These are phyloP conservation scores for Fragaria iinumae DNA, from an alignment of 306 rosid species.

Conservation along the genomic window DNA sequence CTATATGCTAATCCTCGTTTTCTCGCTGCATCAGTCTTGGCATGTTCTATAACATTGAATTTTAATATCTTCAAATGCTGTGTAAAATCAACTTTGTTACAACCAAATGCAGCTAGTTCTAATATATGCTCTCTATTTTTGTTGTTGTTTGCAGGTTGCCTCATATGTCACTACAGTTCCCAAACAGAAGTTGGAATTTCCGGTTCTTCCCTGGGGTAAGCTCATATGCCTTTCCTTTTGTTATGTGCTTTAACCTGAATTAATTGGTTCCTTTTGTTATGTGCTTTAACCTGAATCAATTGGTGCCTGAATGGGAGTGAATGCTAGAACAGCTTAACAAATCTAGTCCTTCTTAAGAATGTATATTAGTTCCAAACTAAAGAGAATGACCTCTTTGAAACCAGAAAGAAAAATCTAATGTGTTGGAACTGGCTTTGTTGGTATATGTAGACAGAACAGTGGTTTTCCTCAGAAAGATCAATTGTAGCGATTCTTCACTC, in stretches of 20 bases:
- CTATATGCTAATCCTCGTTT: slow-evolving; percentile 51
- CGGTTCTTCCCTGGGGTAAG: slow-evolving; percentile 89
- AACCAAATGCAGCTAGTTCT: not conserved
- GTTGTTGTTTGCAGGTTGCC: slow-evolving; percentile 49
- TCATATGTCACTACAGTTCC: slow-evolving; percentile 77
- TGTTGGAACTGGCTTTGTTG: not conserved
- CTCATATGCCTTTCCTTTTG: slow-evolving; percentile 12
- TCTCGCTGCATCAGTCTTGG: slow-evolving; percentile 85
- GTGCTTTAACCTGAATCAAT: slow-evolving; percentile 1
- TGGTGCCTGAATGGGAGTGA: not conserved
- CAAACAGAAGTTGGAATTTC: slow-evolving; percentile 72
- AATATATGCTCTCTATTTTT: not conserved
- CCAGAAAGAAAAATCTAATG: not conserved
- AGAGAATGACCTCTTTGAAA: not conserved
- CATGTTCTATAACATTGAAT: slow-evolving; percentile 20
- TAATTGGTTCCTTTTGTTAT: too few relatives aligned
- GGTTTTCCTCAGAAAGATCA: not conserved
- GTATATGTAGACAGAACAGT: not conserved
- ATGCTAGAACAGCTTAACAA: not conserved
- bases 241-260: too few relatives aligned
- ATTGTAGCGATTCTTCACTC: not conserved
- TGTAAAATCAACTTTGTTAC: not conserved
- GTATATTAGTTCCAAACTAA: not conserved
- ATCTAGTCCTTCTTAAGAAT: not conserved
- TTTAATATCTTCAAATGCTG: not conserved